A percentile compares a stretch with the other conserved stretches of the same genome.
phyloP scores from a whole-genome alignment of 345 rosid genomes.

The Camelina laxa region DNA sequence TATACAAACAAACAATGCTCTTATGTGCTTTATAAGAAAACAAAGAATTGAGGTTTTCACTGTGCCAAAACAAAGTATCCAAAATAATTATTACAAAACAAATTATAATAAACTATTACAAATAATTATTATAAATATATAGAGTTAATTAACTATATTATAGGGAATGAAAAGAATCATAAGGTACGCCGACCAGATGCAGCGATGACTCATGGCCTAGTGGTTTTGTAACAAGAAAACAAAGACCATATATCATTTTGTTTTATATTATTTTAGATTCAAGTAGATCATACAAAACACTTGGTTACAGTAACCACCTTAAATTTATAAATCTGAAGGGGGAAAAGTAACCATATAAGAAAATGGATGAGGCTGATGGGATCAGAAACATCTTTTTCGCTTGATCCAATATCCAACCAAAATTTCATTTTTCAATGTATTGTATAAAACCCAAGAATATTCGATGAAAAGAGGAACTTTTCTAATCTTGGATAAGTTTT shows the following conservation, averaged over 20 bases:
- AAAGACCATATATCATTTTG: background rate
- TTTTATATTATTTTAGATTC: background rate
- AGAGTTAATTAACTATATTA: background rate
- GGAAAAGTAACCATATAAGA: background rate
- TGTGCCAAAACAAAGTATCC: constrained; percentile 4
- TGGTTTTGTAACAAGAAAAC: constrained; percentile 37
- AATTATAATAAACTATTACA: background rate
- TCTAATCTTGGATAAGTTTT: constrained; percentile 29
- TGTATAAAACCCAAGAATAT: constrained; percentile 26
- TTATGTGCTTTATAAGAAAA: background rate
- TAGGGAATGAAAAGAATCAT: constrained; percentile 28
- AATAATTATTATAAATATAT: background rate
- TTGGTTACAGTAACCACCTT: background rate
- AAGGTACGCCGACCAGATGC: constrained; percentile 43
- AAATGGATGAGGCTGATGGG: constrained; percentile 23
- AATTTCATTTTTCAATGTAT: constrained; percentile 1
- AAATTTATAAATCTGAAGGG: background rate
- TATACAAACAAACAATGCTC: constrained; percentile 3
- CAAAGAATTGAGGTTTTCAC: constrained; percentile 1
- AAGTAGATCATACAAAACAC: background rate
- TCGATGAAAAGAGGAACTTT: constrained; percentile 1
- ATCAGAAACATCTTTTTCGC: constrained; percentile 33
- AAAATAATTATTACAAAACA: constrained; percentile 7
- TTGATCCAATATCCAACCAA: constrained; percentile 23
- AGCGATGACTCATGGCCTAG: constrained; percentile 33